phyloP scores from a whole-genome alignment of 108 stramenopile genomes.

The Schizochytrium sp. region DNA sequence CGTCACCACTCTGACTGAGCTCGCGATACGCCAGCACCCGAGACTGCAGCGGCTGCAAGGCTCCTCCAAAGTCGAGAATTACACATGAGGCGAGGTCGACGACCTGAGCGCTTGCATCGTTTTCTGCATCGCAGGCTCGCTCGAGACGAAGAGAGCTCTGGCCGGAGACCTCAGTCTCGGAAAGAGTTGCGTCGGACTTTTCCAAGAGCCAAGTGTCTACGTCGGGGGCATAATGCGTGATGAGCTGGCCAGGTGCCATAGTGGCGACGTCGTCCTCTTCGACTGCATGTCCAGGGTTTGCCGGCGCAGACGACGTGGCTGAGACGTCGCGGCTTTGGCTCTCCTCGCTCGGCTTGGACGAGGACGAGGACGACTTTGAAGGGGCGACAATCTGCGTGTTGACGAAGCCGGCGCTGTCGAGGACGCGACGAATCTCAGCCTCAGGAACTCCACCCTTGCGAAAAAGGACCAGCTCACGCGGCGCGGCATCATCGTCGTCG shows the following conservation, averaged over 20 bases:
- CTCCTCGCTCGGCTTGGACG: neutral
- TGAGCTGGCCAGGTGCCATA: conserved; percentile 81
- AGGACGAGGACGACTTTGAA: neutral
- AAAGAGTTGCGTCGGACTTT: neutral
- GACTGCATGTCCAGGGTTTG: neutral
- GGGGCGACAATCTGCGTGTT: neutral
- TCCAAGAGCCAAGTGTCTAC: conserved; percentile 61
- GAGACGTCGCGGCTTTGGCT: neutral
- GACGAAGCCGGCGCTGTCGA: neutral
- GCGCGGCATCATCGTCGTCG: neutral
- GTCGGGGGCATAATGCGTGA: conserved; percentile 92
- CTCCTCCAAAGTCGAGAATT: conserved; percentile 71
- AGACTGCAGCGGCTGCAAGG: conserved; percentile 44
- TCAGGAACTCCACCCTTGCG: conserved; percentile 31
- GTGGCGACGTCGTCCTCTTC: conserved; percentile 44
- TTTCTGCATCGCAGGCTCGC: neutral
- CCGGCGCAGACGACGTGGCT: conserved; percentile 44
- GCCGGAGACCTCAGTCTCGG: neutral
- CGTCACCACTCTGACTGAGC: conserved; percentile 52
- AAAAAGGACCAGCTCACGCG: conserved; percentile 15
- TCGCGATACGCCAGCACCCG: conserved; percentile 66
- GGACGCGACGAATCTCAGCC: neutral
- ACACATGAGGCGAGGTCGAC: conserved; percentile 44
- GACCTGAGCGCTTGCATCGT: neutral
- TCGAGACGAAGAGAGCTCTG: neutral